These are phyloP conservation scores for Rhizophagus clarus DNA, from an alignment of 192 early-diverging fungal species.

Conservation along the genomic window DNA sequence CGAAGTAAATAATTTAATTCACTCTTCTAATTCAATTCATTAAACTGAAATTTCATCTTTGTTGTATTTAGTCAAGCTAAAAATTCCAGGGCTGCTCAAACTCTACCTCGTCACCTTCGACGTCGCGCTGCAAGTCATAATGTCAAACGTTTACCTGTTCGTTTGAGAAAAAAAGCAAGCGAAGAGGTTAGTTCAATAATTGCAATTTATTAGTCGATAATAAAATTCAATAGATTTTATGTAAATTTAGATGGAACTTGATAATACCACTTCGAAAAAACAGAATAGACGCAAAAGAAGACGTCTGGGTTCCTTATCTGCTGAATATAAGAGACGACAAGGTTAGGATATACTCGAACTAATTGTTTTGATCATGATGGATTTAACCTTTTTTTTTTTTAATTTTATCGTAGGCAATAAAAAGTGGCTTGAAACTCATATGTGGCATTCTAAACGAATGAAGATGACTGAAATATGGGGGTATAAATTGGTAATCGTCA, in stretches of 20 bases:
- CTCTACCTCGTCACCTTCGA: constrained; percentile 85
- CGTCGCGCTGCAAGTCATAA: constrained; percentile 96
- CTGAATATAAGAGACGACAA: constrained; percentile 28
- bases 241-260: constrained; percentile 16
- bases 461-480: constrained; percentile 90
- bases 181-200: constrained; percentile 57
- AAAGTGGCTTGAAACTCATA: constrained; percentile 95
- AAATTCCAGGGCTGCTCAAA: constrained; percentile 79
- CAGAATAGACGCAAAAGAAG: constrained; percentile 23
- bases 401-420: constrained; percentile 38
- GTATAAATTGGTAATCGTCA: constrained; percentile 59
- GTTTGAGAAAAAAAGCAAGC: constrained; percentile 74
- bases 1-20: constrained; percentile 48
- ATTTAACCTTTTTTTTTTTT: constrained; percentile 11
- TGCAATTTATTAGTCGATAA: neutral
- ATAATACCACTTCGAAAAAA: constrained; percentile 15
- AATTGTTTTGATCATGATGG: neutral
- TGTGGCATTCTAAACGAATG: constrained; percentile 99
- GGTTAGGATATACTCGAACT: neutral
- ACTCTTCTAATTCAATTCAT: neutral
- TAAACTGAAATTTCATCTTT: neutral
- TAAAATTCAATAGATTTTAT: neutral
- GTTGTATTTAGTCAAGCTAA: constrained; percentile 40
- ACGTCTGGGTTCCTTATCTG: neutral
- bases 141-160: constrained; percentile 85